Conservation (phyloP, 2,329 filamentous ascomycete species). For the Colletotrichum filicis region DNA sequence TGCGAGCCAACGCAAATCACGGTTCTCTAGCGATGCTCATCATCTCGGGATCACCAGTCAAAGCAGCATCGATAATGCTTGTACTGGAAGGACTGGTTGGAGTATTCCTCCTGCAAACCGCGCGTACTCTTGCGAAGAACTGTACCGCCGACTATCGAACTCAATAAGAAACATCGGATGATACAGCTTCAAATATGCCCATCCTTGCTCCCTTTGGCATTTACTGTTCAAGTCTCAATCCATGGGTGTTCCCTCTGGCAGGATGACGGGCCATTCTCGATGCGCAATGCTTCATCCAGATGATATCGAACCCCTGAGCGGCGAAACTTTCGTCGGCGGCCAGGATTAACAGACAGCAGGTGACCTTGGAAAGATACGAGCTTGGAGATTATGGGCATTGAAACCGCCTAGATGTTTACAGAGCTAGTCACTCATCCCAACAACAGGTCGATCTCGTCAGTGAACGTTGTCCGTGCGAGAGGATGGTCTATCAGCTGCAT, state of each 20-base stretch:
- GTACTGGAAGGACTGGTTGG: background rate
- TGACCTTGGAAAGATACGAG: background rate
- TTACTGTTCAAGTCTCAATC: background rate
- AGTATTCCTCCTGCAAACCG: conserved; percentile 1
- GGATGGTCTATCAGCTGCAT: background rate
- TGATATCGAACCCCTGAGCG: conserved; percentile 2
- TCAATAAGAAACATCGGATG: conserved; percentile 8
- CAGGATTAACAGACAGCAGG: background rate
- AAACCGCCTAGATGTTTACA: background rate
- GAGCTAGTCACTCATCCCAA: conserved; percentile 26
- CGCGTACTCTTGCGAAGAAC: conserved; percentile 4
- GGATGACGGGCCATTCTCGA: background rate
- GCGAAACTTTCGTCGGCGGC: background rate
- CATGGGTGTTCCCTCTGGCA: background rate
- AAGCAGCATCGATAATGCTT: conserved; percentile 21
- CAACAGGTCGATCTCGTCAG: background rate
- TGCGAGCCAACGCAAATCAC: conserved; percentile 11
- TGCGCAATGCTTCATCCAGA: conserved; percentile 1
- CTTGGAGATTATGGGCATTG: background rate
- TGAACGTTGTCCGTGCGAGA: conserved; percentile 20
- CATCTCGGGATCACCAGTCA: background rate
- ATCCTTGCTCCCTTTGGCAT: background rate
- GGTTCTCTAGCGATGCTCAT: background rate
- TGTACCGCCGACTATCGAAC: background rate
- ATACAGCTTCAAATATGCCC: background rate